Evolutionary conservation across 2,329 filamentous ascomycete species (phyloP).

Genomic region (Fusarium sp.): DNA sequence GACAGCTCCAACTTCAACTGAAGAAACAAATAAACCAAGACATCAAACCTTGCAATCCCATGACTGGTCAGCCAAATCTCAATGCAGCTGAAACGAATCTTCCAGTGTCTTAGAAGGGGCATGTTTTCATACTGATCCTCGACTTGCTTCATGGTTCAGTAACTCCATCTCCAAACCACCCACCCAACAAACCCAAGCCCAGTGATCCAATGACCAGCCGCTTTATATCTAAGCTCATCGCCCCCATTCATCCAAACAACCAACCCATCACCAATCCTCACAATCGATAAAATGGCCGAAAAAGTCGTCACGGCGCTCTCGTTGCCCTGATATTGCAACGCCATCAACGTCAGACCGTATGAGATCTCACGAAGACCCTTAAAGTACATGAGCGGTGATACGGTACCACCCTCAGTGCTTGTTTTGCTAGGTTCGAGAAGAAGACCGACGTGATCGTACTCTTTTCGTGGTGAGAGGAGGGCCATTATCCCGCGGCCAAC

Average conservation of each 20-base stretch:
- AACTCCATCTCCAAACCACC: slow-evolving; percentile 41
- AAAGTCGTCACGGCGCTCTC: slow-evolving; percentile 46
- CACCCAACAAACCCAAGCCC: slow-evolving; percentile 41
- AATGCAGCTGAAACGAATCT: not conserved
- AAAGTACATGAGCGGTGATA: slow-evolving; percentile 50
- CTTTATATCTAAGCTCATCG: slow-evolving; percentile 34
- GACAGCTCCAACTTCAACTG: not conserved
- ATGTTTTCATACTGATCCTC: not conserved
- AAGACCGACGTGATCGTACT: slow-evolving; percentile 42
- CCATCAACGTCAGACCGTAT: slow-evolving; percentile 46
- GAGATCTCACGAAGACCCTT: slow-evolving; percentile 50
- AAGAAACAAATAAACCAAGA: not conserved
- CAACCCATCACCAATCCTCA: slow-evolving; percentile 48
- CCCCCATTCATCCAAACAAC: slow-evolving; percentile 49
- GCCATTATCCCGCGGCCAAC: slow-evolving; percentile 42
- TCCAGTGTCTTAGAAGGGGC: not conserved
- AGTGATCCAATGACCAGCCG: slow-evolving; percentile 44
- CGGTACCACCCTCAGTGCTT: not conserved
- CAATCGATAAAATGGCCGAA: slow-evolving; percentile 44
- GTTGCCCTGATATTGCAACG: slow-evolving; percentile 46
- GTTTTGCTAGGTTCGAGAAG: slow-evolving; percentile 24
- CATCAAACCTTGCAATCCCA: not conserved
- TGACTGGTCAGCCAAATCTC: too few relatives aligned
- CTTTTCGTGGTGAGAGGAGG: slow-evolving; percentile 34
- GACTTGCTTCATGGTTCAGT: not conserved